phyloP scores from a whole-genome alignment of 1,284 basidiomycete species.

The Ustilago hordei region DNA sequence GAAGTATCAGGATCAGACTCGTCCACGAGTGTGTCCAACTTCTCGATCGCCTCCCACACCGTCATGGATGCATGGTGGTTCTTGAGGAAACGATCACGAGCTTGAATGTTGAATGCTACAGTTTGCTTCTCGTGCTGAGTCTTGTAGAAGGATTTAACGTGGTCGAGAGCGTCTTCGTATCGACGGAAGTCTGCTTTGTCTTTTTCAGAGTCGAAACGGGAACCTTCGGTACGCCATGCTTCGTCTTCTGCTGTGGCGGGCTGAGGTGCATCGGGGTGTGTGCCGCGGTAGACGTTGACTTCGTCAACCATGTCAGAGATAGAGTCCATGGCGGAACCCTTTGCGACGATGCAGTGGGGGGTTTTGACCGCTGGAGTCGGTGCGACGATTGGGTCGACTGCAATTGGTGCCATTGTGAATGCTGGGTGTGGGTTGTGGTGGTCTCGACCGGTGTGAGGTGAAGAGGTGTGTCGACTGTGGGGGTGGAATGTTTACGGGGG shows the following conservation, averaged over 20 bases:
- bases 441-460: neutral
- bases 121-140: conserved; percentile 88
- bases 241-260: conserved; percentile 35
- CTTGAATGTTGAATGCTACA: conserved; percentile 53
- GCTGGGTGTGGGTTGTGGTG: neutral
- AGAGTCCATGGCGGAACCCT: conserved; percentile 47
- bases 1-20: conserved; percentile 79
- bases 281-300: conserved; percentile 53
- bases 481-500: neutral
- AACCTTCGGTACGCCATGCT: conserved; percentile 59
- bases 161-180: conserved; percentile 78
- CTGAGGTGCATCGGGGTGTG: conserved; percentile 40
- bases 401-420: conserved; percentile 37
- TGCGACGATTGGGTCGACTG: conserved; percentile 28
- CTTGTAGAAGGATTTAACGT: conserved; percentile 86
- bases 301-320: conserved; percentile 53
- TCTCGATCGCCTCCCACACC: conserved; percentile 91
- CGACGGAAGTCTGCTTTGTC: conserved; percentile 76
- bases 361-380: conserved; percentile 16
- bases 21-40: conserved; percentile 87
- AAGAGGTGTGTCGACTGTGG: neutral
- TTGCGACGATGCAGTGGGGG: conserved; percentile 15
- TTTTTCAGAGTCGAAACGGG: conserved; percentile 79
- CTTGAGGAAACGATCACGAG: conserved; percentile 44
- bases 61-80: conserved; percentile 60